phyloP scores from a whole-genome alignment of 2,329 filamentous ascomycete genomes.

The Pseudocercospora eumusae region DNA sequence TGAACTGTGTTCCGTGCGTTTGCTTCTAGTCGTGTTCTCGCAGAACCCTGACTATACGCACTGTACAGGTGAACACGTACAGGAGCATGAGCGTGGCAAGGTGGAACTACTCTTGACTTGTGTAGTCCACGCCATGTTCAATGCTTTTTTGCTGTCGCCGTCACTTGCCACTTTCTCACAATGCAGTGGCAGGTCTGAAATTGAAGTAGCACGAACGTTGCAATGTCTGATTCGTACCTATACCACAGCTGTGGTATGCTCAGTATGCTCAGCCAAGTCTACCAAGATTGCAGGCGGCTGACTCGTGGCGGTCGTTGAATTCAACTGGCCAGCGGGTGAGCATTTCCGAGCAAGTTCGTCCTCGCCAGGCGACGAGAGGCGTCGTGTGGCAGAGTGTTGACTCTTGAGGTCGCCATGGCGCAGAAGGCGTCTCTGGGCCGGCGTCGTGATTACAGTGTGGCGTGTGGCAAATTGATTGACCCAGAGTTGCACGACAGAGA shows the following conservation, averaged over 20 bases:
- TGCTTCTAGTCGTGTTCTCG: no score
- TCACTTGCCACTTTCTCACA: background rate
- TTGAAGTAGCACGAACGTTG: no score
- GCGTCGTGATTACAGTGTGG: conserved; percentile 1
- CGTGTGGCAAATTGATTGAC: conserved; percentile 3
- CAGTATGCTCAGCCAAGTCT: background rate
- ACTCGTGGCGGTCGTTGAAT: background rate
- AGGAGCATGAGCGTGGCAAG: background rate
- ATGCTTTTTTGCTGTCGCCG: background rate
- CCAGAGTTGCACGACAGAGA: background rate
- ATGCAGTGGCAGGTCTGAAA: background rate
- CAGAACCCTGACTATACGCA: no score
- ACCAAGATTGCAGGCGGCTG: background rate
- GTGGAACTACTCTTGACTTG: background rate
- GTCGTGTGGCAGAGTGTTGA: background rate
- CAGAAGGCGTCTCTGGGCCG: conserved; percentile 3
- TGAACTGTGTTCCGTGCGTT: no score
- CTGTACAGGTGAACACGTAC: no score
- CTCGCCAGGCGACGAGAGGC: background rate
- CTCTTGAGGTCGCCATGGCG: background rate
- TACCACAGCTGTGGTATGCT: background rate
- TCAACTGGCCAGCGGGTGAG: conserved; percentile 1
- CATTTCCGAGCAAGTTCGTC: conserved; percentile 12
- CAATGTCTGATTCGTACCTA: background rate
- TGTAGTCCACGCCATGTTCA: background rate